Conservation (phyloP, 208 protist species). For the Leishmania gerbilli region DNA sequence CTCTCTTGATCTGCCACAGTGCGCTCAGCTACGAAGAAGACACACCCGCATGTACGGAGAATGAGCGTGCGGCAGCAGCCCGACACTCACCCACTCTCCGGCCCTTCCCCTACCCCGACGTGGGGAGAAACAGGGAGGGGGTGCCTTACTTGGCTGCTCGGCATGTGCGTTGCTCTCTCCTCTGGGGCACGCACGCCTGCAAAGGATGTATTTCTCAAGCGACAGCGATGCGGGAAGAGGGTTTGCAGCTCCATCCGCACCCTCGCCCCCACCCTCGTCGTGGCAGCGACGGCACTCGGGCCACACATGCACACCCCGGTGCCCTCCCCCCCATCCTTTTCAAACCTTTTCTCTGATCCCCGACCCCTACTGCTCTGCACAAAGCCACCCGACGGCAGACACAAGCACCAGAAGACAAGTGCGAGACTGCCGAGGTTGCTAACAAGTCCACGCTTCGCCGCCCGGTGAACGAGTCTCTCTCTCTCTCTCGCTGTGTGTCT, state of each 20-base stretch:
- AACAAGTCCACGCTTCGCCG: background rate
- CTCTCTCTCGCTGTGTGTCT: background rate
- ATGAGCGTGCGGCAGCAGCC: background rate
- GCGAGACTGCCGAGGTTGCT: background rate
- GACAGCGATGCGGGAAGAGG: background rate
- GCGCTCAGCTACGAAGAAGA: background rate
- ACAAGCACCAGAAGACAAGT: background rate
- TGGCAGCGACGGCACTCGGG: background rate
- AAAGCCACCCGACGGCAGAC: conserved; percentile 2
- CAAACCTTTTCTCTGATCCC: background rate
- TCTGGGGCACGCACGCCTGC: background rate
- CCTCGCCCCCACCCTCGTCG: background rate
- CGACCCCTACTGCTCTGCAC: background rate
- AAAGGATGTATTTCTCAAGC: background rate
- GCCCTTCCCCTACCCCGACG: background rate
- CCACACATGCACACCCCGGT: background rate
- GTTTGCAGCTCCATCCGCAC: too few species aligned
- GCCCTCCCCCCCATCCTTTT: background rate
- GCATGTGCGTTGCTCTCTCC: background rate
- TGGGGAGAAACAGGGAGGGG: background rate
- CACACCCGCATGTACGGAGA: background rate
- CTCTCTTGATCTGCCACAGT: background rate
- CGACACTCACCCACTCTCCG: background rate
- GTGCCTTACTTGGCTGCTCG: background rate
- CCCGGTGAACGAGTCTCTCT: background rate